A percentile compares a stretch with the other conserved stretches of the same genome.
phyloP scores from a whole-genome alignment of 768 basidiomycete species.

The Termitomyces sp. region DNA sequence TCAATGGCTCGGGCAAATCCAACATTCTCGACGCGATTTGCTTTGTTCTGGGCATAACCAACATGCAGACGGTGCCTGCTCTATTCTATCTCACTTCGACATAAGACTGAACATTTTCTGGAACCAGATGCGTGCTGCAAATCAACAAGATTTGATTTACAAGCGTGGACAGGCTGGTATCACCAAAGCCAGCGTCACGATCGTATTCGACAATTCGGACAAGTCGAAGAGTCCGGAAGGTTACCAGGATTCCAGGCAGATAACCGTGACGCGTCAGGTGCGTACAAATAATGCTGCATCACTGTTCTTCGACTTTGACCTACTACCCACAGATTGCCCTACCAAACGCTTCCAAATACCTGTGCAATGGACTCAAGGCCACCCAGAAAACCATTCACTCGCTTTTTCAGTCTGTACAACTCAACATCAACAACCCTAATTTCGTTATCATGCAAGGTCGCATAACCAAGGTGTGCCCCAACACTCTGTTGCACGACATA shows the following conservation, averaged over 20 bases:
- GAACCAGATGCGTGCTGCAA: conserved; percentile 84
- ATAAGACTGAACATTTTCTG: conserved; percentile 4
- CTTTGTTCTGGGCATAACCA: conserved; percentile 97
- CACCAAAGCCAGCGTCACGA: conserved; percentile 95
- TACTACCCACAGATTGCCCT: conserved; percentile 68
- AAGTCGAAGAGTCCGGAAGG: conserved; percentile 79
- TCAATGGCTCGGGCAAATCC: conserved; percentile 96
- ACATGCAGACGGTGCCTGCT: conserved; percentile 78
- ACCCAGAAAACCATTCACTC: conserved; percentile 82
- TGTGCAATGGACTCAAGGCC: conserved; percentile 93
- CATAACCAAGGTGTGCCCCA: conserved; percentile 80
- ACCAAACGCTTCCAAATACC: conserved; percentile 91
- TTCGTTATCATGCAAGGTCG: conserved; percentile 99
- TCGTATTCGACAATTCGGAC: conserved; percentile 98
- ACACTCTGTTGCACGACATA: background rate
- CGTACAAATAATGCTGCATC: conserved; percentile 14
- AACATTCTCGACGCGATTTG: conserved; percentile 99
- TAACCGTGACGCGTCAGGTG: conserved; percentile 96
- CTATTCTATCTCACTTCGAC: background rate
- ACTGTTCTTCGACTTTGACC: background rate
- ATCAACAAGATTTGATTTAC: conserved; percentile 97
- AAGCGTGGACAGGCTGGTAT: conserved; percentile 98
- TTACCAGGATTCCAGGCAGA: conserved; percentile 75
- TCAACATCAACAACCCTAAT: conserved; percentile 99
- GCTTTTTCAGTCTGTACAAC: conserved; percentile 93